Percentiles rank a stretch among this genome's conserved stretches.
Evolutionary conservation across 2,329 filamentous ascomycete species (phyloP).

Genomic region (Aspergillus sp.): DNA sequence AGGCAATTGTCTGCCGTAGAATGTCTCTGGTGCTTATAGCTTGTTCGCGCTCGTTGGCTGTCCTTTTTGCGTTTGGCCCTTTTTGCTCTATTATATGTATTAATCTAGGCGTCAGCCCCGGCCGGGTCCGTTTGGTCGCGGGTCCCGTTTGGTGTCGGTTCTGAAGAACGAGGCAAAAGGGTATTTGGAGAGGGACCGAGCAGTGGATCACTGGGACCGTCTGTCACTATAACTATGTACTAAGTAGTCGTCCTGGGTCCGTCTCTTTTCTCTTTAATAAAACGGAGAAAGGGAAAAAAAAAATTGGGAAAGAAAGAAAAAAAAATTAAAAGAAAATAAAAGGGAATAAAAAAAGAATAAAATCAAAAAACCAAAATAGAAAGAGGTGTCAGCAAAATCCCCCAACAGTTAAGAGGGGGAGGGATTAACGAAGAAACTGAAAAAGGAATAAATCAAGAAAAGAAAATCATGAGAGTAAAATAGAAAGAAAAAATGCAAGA

Average conservation of each 20-base stretch:
- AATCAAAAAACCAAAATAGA: not conserved
- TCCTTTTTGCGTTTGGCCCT: slow-evolving; percentile 2
- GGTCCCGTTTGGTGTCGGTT: slow-evolving; percentile 12
- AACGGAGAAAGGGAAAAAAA: slow-evolving; percentile 16
- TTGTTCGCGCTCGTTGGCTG: slow-evolving; percentile 6
- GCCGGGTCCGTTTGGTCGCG: slow-evolving; percentile 13
- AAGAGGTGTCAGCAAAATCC: slow-evolving; percentile 1
- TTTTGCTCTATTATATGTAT: slow-evolving; percentile 1
- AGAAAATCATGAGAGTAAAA: not conserved
- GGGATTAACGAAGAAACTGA: not conserved
- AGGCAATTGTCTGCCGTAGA: slow-evolving; percentile 22
- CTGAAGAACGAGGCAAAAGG: slow-evolving; percentile 14
- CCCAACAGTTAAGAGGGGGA: not conserved
- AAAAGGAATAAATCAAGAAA: not conserved
- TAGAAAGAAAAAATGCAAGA: not conserved
- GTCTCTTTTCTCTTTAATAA: slow-evolving; percentile 11
- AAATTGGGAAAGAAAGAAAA: slow-evolving; percentile 7
- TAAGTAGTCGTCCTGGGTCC: slow-evolving; percentile 11
- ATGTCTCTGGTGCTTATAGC: slow-evolving; percentile 20
- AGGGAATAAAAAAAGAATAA: slow-evolving; percentile 1
- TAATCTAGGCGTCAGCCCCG: slow-evolving; percentile 7
- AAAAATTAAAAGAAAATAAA: slow-evolving; percentile 6
- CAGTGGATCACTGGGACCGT: slow-evolving; percentile 20
- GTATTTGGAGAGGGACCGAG: slow-evolving; percentile 5
- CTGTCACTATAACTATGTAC: slow-evolving; percentile 21